These are phyloP conservation scores for Paracoccidioides brasiliensis DNA, from an alignment of 2,329 filamentous ascomycete genomes.

Conservation along the genomic window DNA sequence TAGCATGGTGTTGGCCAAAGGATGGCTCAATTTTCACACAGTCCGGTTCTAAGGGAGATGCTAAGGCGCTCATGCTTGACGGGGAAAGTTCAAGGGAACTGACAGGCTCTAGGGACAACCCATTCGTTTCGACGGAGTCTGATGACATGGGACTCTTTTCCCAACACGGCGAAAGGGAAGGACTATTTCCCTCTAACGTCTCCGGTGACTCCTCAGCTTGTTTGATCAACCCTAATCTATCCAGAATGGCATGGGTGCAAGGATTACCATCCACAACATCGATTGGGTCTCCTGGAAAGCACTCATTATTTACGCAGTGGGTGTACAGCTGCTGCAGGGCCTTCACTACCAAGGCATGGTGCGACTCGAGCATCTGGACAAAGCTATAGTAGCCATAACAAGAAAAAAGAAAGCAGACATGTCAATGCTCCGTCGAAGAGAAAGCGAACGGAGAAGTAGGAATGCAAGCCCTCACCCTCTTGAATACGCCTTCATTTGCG, in stretches of 20 bases:
- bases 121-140: slow-evolving; percentile 26
- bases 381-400: slow-evolving; percentile 19
- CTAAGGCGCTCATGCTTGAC: slow-evolving; percentile 10
- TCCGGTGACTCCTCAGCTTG: slow-evolving; percentile 29
- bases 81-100: slow-evolving; percentile 22
- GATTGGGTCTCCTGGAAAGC: slow-evolving; percentile 31
- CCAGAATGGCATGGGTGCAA: slow-evolving; percentile 31
- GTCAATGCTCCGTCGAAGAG: slow-evolving; percentile 1
- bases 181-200: slow-evolving; percentile 21
- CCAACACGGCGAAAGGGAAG: slow-evolving; percentile 26
- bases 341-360: slow-evolving; percentile 31
- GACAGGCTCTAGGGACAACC: slow-evolving; percentile 25
- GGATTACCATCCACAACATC: slow-evolving; percentile 29
- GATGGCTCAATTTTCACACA: slow-evolving; percentile 3
- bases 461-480: slow-evolving; percentile 22
- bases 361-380: slow-evolving; percentile 34
- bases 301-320: slow-evolving; percentile 29
- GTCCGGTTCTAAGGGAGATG: slow-evolving; percentile 8
- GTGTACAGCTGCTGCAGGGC: slow-evolving; percentile 31
- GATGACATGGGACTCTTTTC: slow-evolving; percentile 24
- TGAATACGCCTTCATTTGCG: slow-evolving; percentile 33
- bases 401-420: not conserved
- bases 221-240: slow-evolving; percentile 31
- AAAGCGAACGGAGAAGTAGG: not conserved
- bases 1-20: not conserved